Evolutionary conservation across 2,329 filamentous ascomycete species (phyloP).

Genomic region (Ilyonectria sp.): DNA sequence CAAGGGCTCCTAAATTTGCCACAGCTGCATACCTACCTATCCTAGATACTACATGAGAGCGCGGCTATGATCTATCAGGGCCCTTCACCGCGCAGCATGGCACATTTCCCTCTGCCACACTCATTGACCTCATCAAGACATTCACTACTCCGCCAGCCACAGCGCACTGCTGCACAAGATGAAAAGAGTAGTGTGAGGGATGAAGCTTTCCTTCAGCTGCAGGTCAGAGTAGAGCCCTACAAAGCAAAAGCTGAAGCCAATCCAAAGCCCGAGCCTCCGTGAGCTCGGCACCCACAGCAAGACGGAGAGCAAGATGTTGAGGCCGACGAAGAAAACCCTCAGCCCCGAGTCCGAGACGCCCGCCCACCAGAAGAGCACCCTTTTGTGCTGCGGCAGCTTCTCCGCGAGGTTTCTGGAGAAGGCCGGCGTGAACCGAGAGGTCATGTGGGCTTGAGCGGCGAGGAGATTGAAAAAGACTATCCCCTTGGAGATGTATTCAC

Average conservation of each 20-base stretch:
- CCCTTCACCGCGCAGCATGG: no score
- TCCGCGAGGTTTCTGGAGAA: slow-evolving; percentile 6
- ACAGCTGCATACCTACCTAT: no score
- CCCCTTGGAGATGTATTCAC: no score
- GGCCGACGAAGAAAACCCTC: not conserved
- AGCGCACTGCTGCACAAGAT: not conserved
- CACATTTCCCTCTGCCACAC: no score
- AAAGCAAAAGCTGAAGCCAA: not conserved
- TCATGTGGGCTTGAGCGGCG: not conserved
- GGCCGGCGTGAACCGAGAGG: slow-evolving; percentile 5
- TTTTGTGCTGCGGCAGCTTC: slow-evolving; percentile 5
- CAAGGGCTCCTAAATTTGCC: no score
- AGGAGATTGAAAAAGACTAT: not conserved
- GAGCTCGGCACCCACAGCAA: slow-evolving; percentile 1
- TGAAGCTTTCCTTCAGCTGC: slow-evolving; percentile 3
- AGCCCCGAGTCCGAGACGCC: not conserved
- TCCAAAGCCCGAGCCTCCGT: not conserved
- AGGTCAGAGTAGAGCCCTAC: slow-evolving; percentile 6
- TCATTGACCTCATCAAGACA: no score
- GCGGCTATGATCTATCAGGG: no score
- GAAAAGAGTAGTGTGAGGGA: not conserved
- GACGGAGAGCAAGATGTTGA: not conserved
- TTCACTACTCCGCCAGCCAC: no score
- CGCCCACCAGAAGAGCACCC: not conserved
- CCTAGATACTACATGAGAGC: no score